These are phyloP conservation scores for Helianthus tuberosus DNA, from an alignment of 129 eudicot species.

Conservation along the genomic window DNA sequence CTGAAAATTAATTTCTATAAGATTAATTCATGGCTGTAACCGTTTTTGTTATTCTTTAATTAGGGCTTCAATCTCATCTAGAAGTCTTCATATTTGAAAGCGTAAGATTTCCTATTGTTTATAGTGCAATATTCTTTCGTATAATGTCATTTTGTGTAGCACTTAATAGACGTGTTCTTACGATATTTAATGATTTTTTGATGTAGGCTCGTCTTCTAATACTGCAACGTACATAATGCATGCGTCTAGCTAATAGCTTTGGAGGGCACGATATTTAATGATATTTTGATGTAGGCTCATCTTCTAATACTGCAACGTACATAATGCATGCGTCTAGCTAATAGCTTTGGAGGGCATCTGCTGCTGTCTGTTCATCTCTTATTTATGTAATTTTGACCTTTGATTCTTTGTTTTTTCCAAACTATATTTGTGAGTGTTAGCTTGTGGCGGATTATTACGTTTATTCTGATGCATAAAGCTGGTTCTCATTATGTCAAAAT, in stretches of 20 bases:
- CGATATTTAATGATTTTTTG: background rate
- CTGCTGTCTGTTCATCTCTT: background rate
- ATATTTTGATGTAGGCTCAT: slow-evolving; percentile 20
- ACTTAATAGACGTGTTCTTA: background rate
- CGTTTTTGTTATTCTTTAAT: background rate
- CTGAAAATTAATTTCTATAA: background rate
- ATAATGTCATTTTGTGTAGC: slow-evolving; percentile 18
- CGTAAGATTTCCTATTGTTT: slow-evolving; percentile 20
- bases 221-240: slow-evolving; percentile 24
- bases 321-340: slow-evolving; percentile 13
- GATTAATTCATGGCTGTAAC: background rate
- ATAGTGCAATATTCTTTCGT: slow-evolving; percentile 3
- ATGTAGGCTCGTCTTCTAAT: slow-evolving; percentile 18
- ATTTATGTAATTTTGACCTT: background rate
- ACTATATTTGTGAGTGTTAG: slow-evolving; percentile 9
- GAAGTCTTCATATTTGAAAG: slow-evolving; percentile 45
- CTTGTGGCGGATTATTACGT: background rate
- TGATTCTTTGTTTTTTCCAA: background rate
- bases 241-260: background rate
- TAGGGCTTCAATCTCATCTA: slow-evolving; percentile 75
- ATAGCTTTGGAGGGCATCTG: slow-evolving; percentile 8
- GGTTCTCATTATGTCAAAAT: background rate
- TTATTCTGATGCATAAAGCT: background rate
- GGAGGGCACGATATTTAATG: background rate
- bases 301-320: slow-evolving; percentile 17